A percentile compares a stretch with the other conserved stretches of the same genome.
phyloP scores from a whole-genome alignment of 129 eudicot genomes.

The Silybum marianum region DNA sequence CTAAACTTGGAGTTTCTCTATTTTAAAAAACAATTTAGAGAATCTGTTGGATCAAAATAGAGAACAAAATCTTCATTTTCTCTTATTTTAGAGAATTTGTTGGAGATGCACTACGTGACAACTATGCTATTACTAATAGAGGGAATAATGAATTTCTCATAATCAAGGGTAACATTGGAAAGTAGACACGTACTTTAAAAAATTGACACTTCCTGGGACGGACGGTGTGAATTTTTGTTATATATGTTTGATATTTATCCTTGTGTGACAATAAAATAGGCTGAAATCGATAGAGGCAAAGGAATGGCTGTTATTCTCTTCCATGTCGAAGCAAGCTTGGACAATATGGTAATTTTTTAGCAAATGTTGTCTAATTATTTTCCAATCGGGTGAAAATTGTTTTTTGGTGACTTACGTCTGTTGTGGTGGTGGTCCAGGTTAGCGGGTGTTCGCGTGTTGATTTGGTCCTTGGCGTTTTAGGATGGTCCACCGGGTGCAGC shows the following conservation, averaged over 20 bases:
- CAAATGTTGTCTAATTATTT: not conserved
- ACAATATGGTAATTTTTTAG: conserved; percentile 53
- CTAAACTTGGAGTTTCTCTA: too few species aligned
- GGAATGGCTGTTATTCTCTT: conserved; percentile 84
- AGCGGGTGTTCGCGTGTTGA: conserved; percentile 76
- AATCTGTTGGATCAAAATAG: too few species aligned
- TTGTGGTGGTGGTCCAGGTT: conserved; percentile 39
- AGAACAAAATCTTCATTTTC: too few species aligned
- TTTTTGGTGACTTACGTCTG: conserved; percentile 3
- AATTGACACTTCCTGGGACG: not conserved
- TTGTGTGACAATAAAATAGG: conserved; percentile 43
- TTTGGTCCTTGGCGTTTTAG: conserved; percentile 75
- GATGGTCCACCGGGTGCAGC: conserved; percentile 98
- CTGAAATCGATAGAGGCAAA: conserved; percentile 63
- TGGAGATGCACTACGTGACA: not conserved
- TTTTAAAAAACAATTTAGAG: too few species aligned
- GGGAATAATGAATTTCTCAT: not conserved
- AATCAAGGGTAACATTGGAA: not conserved
- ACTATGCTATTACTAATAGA: not conserved
- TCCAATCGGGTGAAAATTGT: not conserved
- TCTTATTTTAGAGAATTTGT: too few species aligned
- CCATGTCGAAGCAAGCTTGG: conserved; percentile 74
- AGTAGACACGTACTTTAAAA: not conserved
- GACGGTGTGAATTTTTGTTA: not conserved
- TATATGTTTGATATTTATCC: not conserved